Base-by-base conservation (phyloP, 78 protist species). In the Chrysochromulina parva region DNA sequence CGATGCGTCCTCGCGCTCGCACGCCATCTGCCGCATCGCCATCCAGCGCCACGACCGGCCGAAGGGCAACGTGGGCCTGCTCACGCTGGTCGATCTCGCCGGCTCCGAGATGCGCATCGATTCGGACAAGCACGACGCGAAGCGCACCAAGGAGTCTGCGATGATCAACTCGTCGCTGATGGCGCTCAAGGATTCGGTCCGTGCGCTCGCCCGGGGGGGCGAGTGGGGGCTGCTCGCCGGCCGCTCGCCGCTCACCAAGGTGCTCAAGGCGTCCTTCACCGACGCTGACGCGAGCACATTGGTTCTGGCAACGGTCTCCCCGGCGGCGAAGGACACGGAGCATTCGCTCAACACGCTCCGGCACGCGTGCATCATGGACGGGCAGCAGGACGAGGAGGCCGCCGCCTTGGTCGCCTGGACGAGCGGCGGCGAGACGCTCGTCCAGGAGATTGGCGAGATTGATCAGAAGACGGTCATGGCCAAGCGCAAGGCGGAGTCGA, bases 61-160 rank as follows among this genome's bases (percentile, higher is more conserved):
- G 13, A 10, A 58, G 52, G 86, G 86, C 48, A 55, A 71, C 74
- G 86, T 0, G 16, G 88, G 92, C 26, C 6, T 22, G 69, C 67
- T 92, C 47, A 54, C 85, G 69, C 88, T 92, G 26, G 88, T 92
- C 65, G 94, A 92, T 38, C 84, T 92, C 22, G 94, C 94, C 10
- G 94, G 94, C 1, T 57, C 91, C 26, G 94, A 92, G 86, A 91
- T 80, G 50, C 69, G 91, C 19, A 88, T 88, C 81, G 94, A 92
- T 87, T 26, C 91, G 7, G 76, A 82, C 17, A 81, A 57, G 88
- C 94, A 92, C 78, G 22, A 60, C 71, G 86, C 94, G 4, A 11
- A 47, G 65, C 28, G 88, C 6, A 26, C 85, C 5, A 58, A 60
- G 38, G 93, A 90, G 58, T 10, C 59, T 6, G 87, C 93, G 26